These are phyloP conservation scores for Mortierella sp. DNA, from an alignment of 371 early-diverging fungal species.

Conservation along the genomic window DNA sequence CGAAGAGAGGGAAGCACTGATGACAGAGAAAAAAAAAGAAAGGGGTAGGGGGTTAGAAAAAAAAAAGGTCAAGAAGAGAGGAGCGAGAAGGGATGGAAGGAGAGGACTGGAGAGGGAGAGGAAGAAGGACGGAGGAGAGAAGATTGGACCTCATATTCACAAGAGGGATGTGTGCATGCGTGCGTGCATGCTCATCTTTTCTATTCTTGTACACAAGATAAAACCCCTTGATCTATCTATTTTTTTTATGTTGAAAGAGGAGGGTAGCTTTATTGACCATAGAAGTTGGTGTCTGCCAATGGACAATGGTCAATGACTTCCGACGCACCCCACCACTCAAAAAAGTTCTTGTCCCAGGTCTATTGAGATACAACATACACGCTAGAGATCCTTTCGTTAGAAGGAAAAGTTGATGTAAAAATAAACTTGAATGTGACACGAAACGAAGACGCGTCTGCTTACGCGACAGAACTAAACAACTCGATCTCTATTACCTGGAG, in stretches of 20 bases:
- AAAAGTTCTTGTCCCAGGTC: constrained; percentile 36
- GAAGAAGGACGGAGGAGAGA: too few species aligned
- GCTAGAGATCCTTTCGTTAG: not conserved
- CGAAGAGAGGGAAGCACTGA: not conserved
- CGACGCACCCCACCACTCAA: constrained; percentile 28
- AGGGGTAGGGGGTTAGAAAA: constrained; percentile 10
- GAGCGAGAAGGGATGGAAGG: not conserved
- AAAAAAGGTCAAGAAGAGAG: not conserved
- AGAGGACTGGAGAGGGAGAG: not conserved
- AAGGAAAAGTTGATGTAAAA: too few species aligned
- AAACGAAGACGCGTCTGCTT: not conserved
- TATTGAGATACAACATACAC: not conserved
- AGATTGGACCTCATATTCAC: not conserved
- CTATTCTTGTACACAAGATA: not conserved
- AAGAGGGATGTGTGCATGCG: not conserved
- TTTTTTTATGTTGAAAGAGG: not conserved
- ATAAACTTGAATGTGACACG: not conserved
- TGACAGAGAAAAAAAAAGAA: constrained; percentile 13
- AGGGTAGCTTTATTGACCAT: constrained; percentile 11
- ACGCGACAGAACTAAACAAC: not conserved
- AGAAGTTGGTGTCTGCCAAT: constrained; percentile 36
- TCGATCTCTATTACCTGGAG: constrained; percentile 28
- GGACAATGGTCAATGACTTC: constrained; percentile 35
- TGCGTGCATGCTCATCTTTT: not conserved
- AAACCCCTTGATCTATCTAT: not conserved